phyloP scores from a whole-genome alignment of 1,284 basidiomycete genomes.

The Phaffia rhodozyma region DNA sequence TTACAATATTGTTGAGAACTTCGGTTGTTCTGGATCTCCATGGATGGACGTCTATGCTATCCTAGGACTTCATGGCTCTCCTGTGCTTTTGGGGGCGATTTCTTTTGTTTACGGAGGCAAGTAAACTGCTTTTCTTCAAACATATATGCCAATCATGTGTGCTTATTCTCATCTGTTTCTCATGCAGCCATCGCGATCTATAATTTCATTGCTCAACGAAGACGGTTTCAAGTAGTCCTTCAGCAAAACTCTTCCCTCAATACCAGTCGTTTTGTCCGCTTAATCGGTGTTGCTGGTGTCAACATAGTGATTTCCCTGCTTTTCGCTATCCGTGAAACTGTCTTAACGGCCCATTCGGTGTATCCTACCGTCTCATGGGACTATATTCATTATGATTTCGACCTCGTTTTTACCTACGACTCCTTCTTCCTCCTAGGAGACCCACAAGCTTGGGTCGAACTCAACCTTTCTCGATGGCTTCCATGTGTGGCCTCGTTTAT shows the following conservation, averaged over 20 bases:
- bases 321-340: conserved; percentile 15
- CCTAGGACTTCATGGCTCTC: conserved; percentile 21
- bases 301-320: conserved; percentile 28
- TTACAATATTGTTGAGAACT: conserved; percentile 28
- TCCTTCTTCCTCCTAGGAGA: no score
- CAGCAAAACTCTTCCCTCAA: conserved; percentile 32
- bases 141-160: not conserved
- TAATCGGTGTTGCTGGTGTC: conserved; percentile 46
- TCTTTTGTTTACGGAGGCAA: conserved; percentile 27
- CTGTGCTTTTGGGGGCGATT: conserved; percentile 21
- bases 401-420: no score
- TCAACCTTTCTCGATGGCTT: conserved; percentile 20
- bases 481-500: conserved; percentile 26
- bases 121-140: conserved; percentile 38
- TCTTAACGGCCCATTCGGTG: conserved; percentile 19
- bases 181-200: conserved; percentile 29
- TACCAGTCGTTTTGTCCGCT: conserved; percentile 47
- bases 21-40: conserved; percentile 24
- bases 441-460: no score
- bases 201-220: conserved; percentile 23
- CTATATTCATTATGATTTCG: conserved; percentile 28
- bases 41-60: conserved; percentile 21
- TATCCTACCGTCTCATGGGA: conserved; percentile 30
- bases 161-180: not conserved
- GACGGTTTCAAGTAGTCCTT: conserved; percentile 32